Evolutionary conservation across 345 rosid genomes (phyloP).

Genomic region (Citrus cavaleriei): DNA sequence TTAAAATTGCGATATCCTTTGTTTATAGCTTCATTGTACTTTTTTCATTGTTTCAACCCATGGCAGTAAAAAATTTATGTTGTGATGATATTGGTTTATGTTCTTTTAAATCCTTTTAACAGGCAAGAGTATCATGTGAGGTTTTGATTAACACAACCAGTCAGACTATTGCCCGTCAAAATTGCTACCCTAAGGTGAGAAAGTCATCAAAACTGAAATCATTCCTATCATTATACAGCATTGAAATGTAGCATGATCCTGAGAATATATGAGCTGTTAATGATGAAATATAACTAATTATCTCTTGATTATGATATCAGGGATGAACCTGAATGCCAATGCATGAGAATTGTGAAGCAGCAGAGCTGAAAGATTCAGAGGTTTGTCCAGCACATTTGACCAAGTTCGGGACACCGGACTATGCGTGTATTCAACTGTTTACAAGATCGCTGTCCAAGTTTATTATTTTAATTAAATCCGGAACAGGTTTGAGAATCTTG

Average conservation of each 20-base stretch:
- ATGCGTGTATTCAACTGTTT: neutral
- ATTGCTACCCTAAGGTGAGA: slow-evolving; percentile 35
- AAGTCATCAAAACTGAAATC: neutral
- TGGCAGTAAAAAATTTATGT: neutral
- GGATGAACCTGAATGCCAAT: neutral
- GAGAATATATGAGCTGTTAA: neutral
- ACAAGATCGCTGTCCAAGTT: neutral
- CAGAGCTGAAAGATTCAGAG: slow-evolving; percentile 2
- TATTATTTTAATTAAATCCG: neutral
- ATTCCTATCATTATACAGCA: no score
- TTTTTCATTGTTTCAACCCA: neutral
- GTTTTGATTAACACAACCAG: slow-evolving; percentile 34
- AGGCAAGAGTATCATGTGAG: slow-evolving; percentile 39
- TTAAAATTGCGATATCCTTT: neutral
- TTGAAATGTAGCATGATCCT: neutral
- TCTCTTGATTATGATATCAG: neutral
- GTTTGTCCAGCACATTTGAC: neutral
- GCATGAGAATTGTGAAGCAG: neutral
- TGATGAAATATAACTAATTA: neutral
- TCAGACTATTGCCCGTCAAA: slow-evolving; percentile 36
- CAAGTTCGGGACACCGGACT: neutral
- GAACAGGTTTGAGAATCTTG: neutral
- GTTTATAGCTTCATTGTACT: neutral
- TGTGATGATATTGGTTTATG: neutral
- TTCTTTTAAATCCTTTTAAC: neutral